Evolutionary conservation across 2,329 filamentous ascomycete species (phyloP).

Genomic region (Ophiosphaerella herpotricha): DNA sequence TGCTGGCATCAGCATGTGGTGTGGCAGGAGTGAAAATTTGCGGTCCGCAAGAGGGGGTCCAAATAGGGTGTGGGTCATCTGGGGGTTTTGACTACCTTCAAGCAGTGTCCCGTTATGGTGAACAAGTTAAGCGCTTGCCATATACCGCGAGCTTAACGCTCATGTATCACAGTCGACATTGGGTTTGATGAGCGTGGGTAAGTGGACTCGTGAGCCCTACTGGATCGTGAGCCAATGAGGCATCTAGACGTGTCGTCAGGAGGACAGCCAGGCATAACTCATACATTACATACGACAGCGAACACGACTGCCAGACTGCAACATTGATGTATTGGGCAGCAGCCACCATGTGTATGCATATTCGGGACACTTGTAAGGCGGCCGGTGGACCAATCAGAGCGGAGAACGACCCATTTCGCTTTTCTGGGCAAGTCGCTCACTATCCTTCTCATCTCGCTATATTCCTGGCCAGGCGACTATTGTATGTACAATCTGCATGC

Average conservation of each 20-base stretch:
- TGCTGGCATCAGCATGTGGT: conserved; percentile 2
- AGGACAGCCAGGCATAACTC: conserved; percentile 20
- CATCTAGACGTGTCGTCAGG: conserved; percentile 24
- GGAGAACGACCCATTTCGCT: conserved; percentile 23
- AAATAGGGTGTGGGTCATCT: conserved; percentile 24
- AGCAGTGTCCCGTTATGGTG: conserved; percentile 23
- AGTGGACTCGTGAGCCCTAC: conserved; percentile 17
- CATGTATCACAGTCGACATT: conserved; percentile 36
- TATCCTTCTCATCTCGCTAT: conserved; percentile 27
- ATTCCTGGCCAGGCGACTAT: conserved; percentile 23
- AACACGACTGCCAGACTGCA: conserved; percentile 16
- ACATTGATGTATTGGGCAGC: conserved; percentile 37
- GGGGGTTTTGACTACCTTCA: conserved; percentile 30
- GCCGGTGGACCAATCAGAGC: conserved; percentile 35
- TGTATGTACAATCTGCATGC: conserved; percentile 15
- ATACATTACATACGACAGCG: conserved; percentile 26
- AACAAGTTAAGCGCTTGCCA: conserved; percentile 41
- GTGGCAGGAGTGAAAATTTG: neutral
- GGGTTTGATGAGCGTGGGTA: conserved; percentile 25
- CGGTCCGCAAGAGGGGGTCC: conserved; percentile 16
- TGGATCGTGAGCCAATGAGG: conserved; percentile 33
- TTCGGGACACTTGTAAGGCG: conserved; percentile 39
- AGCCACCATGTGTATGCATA: conserved; percentile 38
- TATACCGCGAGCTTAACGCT: conserved; percentile 27
- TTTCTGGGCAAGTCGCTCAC: conserved; percentile 21